Evolutionary conservation across 441 rosid genomes (phyloP), one percentile per base, ranked within the genome.

Genomic region (California macrophylla): DNA sequence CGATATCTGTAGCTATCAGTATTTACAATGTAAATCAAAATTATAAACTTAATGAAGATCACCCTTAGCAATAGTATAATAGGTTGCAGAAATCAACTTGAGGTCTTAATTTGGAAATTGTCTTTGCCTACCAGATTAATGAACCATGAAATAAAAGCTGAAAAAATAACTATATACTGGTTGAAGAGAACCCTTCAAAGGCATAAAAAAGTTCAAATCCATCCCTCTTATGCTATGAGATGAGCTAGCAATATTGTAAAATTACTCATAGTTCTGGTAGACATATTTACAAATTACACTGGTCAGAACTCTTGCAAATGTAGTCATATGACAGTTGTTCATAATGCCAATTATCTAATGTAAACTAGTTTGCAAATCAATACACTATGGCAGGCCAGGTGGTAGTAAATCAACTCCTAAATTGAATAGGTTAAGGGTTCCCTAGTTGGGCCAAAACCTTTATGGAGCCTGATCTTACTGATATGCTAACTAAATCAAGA

Each of bases 1-100:
- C 81, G 82, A 75, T 88, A 83, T 78, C 98, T 94, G 77, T 71
- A 70, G 67, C 40, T 69, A 72, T 28, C 18, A 20, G 15, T 13
- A 13, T 40, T 40, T 40, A 40, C 24, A 72, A 23, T 45, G 20
- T 20, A 68, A 60, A 66, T 26, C 40, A 66, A 16, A 30, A 56
- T 69, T 58, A 64, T 10, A 45, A 24, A 15, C 12, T 64, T 64
- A 32, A 5, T 6, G 9, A 29, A 64, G 10, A 10, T 26, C 18
- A 6, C 34, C 6, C 9, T 12, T 64, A 29, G 36, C 23, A 64
- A 4, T 15, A 16, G 21, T 16, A n/a, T 23, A 26, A 28, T 61
- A 40, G 15, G 47, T 40, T 12, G 3, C 12, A 61, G 28, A 30
- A 16, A 24, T 24, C 0, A 15, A 26, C 2, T 24, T 61, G 34